phyloP scores from a whole-genome alignment of 768 basidiomycete genomes.

The Dioszegia crocea region DNA sequence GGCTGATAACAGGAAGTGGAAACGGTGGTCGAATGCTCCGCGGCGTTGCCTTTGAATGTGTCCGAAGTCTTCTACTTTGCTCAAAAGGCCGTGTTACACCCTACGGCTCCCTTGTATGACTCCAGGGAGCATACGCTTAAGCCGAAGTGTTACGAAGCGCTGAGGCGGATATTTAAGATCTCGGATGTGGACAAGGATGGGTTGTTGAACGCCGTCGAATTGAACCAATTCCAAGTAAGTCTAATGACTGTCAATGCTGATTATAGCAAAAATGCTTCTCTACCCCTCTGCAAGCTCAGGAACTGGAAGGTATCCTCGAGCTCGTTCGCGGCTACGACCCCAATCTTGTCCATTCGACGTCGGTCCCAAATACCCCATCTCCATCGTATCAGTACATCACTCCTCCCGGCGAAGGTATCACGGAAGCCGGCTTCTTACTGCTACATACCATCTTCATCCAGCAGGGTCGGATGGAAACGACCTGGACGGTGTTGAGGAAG shows the following conservation, averaged over 20 bases:
- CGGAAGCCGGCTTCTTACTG: conserved; percentile 87
- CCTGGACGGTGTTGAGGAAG: conserved; percentile 90
- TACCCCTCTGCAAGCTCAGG: conserved; percentile 81
- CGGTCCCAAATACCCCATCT: conserved; percentile 34
- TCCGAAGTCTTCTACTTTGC: conserved; percentile 98
- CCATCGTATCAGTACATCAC: conserved; percentile 28
- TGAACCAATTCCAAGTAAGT: conserved; percentile 92
- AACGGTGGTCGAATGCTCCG: conserved; percentile 91
- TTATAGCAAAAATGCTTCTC: conserved; percentile 88
- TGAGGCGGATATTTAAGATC: conserved; percentile 91
- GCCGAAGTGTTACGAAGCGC: conserved; percentile 79
- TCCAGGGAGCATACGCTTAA: conserved; percentile 92
- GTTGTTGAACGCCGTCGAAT: conserved; percentile 76
- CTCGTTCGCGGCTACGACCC: conserved; percentile 78
- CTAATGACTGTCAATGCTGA: background rate
- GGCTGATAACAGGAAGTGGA: conserved; percentile 77
- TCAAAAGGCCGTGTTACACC: conserved; percentile 94
- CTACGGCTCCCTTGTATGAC: conserved; percentile 94
- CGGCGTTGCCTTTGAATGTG: conserved; percentile 80
- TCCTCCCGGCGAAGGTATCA: conserved; percentile 59
- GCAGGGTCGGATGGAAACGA: conserved; percentile 88
- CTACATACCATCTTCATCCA: conserved; percentile 97
- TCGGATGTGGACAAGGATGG: conserved; percentile 95
- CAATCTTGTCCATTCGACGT: conserved; percentile 60
- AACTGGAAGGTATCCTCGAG: conserved; percentile 92